These are phyloP conservation scores for Musa acuminata DNA, from an alignment of 176 grass and related monocot species.

Conservation along the genomic window DNA sequence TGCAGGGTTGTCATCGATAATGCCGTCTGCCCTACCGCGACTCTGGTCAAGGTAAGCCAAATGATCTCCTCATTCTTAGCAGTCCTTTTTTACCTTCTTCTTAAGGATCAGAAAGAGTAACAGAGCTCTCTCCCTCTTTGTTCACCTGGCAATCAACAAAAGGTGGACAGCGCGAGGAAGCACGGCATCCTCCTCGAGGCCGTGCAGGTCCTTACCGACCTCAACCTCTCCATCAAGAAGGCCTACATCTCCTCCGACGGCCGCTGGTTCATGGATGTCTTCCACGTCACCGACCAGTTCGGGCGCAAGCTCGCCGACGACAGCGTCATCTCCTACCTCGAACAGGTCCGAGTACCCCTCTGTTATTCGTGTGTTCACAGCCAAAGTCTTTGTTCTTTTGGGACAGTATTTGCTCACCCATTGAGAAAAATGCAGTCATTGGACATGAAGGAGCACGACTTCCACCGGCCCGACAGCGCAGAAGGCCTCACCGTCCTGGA, in stretches of 20 bases:
- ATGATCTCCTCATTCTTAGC: not conserved
- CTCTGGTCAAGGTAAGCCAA: conserved; percentile 45
- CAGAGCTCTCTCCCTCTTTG: not conserved
- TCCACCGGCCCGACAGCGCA: not conserved
- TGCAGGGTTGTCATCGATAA: conserved; percentile 85
- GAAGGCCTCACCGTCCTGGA: conserved; percentile 3
- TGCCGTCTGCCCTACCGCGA: conserved; percentile 52
- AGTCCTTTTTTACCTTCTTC: not conserved
- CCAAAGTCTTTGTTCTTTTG: not conserved
- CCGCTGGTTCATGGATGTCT: conserved; percentile 99
- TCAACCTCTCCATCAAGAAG: conserved; percentile 73
- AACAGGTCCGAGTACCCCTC: not conserved
- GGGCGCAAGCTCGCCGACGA: conserved; percentile 14
- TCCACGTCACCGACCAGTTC: conserved; percentile 73
- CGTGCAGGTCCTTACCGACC: conserved; percentile 69
- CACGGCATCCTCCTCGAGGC: conserved; percentile 35
- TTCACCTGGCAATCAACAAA: not conserved
- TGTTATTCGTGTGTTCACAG: not conserved
- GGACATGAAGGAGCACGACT: not conserved
- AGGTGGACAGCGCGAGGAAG: conserved; percentile 24
- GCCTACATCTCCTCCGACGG: conserved; percentile 96
- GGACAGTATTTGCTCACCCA: not conserved
- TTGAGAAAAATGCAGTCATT: conserved; percentile 12
- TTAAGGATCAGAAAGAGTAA: not conserved
- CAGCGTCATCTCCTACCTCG: conserved; percentile 14